These are phyloP conservation scores for Fusarium odoratissimum DNA, from an alignment of 2,329 filamentous ascomycete genomes.

Conservation along the genomic window DNA sequence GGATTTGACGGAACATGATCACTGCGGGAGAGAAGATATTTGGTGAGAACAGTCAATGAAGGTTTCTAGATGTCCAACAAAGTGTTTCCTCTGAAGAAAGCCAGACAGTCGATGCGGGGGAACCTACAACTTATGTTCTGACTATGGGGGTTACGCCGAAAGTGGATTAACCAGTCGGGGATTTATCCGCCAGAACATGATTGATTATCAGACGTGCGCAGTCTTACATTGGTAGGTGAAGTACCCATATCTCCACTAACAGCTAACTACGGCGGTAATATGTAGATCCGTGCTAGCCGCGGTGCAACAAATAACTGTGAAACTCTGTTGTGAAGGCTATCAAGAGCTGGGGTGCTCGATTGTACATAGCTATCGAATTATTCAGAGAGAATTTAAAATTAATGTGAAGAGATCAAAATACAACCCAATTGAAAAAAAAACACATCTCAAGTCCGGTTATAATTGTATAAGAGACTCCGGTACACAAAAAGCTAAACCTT, in stretches of 20 bases:
- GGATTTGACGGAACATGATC: background rate
- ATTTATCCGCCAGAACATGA: background rate
- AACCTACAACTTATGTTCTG: background rate
- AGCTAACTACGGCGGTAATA: background rate
- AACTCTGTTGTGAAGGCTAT: background rate
- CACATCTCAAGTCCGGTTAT: accelerated
- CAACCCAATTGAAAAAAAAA: too few species aligned
- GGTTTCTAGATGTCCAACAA: background rate
- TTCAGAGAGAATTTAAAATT: too few species aligned
- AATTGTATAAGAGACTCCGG: background rate
- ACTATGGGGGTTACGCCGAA: background rate
- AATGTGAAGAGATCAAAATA: too few species aligned
- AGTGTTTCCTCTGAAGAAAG: background rate
- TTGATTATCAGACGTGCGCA: background rate
- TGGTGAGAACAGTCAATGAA: accelerated
- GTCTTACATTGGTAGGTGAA: background rate
- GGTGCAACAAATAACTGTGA: accelerated
- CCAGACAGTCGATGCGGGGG: background rate
- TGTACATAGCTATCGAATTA: accelerated
- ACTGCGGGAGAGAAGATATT: accelerated
- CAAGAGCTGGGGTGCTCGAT: background rate
- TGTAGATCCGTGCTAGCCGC: background rate
- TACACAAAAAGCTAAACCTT: background rate
- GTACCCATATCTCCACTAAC: background rate
- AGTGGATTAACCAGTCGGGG: background rate